phyloP scores from a whole-genome alignment of 345 rosid species.

The Pelargonium nanum region DNA sequence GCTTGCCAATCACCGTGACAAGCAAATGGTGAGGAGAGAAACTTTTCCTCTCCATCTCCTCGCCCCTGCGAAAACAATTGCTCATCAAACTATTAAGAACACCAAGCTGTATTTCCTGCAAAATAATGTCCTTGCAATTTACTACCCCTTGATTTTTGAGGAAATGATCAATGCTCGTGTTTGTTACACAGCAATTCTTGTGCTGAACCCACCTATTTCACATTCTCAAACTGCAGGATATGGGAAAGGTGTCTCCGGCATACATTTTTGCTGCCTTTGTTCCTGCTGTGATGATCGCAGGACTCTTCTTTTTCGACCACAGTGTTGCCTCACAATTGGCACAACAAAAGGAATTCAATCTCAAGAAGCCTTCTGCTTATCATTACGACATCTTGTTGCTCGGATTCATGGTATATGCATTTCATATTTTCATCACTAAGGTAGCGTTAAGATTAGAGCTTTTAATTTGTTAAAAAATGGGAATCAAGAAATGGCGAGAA shows the following conservation, averaged over 20 bases:
- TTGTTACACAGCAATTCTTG: neutral
- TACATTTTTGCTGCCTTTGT: slow-evolving; percentile 64
- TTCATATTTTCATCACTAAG: neutral
- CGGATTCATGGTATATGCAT: slow-evolving; percentile 46
- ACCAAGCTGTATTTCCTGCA: no score
- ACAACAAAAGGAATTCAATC: slow-evolving; percentile 79
- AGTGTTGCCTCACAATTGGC: slow-evolving; percentile 78
- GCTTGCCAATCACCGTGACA: no score
- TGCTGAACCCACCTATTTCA: neutral
- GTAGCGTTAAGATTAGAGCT: no score
- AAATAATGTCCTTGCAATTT: no score
- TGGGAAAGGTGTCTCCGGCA: slow-evolving; percentile 48
- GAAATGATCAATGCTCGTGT: neutral
- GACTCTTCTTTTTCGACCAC: slow-evolving; percentile 79
- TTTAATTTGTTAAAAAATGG: no score
- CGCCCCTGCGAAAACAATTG: no score
- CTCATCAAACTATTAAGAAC: no score
- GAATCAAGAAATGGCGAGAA: no score
- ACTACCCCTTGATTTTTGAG: no score
- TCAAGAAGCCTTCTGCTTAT: slow-evolving; percentile 72
- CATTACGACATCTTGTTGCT: slow-evolving; percentile 67
- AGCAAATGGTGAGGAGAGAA: no score
- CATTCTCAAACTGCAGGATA: slow-evolving; percentile 38
- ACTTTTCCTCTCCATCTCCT: no score
- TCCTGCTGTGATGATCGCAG: slow-evolving; percentile 73